phyloP scores from a whole-genome alignment of 2,329 filamentous ascomycete species.

The Trichoderma sp. region DNA sequence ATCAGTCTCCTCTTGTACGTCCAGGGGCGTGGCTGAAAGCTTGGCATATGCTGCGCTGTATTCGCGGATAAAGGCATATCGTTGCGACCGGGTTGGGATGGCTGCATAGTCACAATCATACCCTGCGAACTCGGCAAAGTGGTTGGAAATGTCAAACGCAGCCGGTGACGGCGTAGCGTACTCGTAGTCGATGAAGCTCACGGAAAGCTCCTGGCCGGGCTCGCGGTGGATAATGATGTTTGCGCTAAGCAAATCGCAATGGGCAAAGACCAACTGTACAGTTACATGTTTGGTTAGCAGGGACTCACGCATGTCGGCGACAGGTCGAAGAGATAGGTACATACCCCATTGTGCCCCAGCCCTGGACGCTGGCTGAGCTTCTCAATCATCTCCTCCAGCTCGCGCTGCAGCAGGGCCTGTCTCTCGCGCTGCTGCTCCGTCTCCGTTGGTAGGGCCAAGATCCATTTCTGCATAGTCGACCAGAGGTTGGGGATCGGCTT shows the following conservation, averaged over 20 bases:
- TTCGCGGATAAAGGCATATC: conserved; percentile 78
- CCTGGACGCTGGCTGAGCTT: conserved; percentile 78
- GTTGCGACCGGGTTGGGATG: conserved; percentile 76
- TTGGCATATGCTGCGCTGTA: conserved; percentile 78
- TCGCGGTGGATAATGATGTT: conserved; percentile 82
- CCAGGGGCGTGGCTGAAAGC: conserved; percentile 49
- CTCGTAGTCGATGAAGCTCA: conserved; percentile 95
- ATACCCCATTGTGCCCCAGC: conserved; percentile 73
- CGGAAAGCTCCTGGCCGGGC: conserved; percentile 44
- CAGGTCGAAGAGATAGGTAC: conserved; percentile 40
- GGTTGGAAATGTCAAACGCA: conserved; percentile 95
- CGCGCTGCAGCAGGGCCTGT: conserved; percentile 70
- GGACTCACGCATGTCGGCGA: neutral
- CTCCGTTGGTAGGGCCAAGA: conserved; percentile 75
- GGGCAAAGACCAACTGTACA: conserved; percentile 79
- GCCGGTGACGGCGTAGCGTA: conserved; percentile 93
- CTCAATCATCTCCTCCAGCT: conserved; percentile 70
- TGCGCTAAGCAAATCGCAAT: conserved; percentile 93
- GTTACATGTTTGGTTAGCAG: neutral
- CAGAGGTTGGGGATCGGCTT: conserved; percentile 85
- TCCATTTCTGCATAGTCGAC: conserved; percentile 97
- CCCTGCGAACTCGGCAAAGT: conserved; percentile 97
- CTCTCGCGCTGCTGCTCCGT: conserved; percentile 71
- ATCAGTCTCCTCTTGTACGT: conserved; percentile 65
- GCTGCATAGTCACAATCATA: conserved; percentile 91